These are phyloP conservation scores for Ophiostoma piceae DNA, from an alignment of 2,329 filamentous ascomycete genomes.

Conservation along the genomic window DNA sequence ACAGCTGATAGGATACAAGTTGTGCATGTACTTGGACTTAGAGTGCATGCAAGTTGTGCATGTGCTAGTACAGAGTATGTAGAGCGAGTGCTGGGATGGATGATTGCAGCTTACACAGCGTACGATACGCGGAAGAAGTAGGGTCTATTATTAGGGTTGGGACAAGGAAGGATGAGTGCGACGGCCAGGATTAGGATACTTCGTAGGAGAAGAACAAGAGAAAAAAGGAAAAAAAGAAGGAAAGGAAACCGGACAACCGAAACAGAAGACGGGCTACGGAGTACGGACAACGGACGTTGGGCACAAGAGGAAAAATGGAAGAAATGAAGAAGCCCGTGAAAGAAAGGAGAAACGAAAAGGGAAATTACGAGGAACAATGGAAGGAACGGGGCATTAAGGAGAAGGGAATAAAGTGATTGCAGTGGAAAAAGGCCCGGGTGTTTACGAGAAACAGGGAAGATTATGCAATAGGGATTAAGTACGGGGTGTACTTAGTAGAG, in stretches of 20 bases:
- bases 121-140: not conserved
- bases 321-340: not conserved
- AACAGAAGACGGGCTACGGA: not conserved
- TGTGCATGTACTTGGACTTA: no score
- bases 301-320: not conserved
- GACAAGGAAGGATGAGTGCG: not conserved
- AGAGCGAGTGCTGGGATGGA: not conserved
- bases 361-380: not conserved
- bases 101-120: not conserved
- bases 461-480: not conserved
- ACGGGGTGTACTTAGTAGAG: not conserved
- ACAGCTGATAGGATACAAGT: no score
- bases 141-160: not conserved
- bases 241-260: no score
- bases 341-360: not conserved
- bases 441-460: conserved; percentile 3
- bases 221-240: not conserved
- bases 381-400: not conserved
- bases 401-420: not conserved
- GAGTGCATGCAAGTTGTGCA: not conserved
- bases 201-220: not conserved
- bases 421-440: conserved; percentile 1
- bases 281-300: not conserved
- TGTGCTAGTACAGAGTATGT: not conserved
- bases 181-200: no score